Percentiles rank a stretch among this genome's conserved stretches.
Evolutionary conservation across 495 filamentous ascomycete species (phyloP).

Genomic region (Penicillium maclennaniae): DNA sequence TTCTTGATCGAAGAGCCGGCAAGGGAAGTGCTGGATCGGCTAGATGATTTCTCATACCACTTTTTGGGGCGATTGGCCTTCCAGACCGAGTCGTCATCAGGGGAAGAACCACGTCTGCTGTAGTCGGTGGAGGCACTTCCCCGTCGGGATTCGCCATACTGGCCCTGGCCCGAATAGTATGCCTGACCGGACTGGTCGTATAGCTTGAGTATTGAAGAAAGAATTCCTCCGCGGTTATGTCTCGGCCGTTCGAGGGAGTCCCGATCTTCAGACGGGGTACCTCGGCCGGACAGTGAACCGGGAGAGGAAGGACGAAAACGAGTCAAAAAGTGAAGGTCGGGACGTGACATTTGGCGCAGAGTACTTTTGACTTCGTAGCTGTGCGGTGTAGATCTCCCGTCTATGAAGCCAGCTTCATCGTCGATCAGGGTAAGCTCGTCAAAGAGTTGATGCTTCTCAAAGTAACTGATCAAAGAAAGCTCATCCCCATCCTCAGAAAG

Average conservation of each 20-base stretch:
- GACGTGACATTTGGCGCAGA: constrained; percentile 40
- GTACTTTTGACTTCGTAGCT: constrained; percentile 33
- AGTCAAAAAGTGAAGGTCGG: constrained; percentile 33
- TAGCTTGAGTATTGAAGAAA: constrained; percentile 75
- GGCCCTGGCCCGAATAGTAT: constrained; percentile 22
- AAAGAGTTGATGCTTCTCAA: constrained; percentile 34
- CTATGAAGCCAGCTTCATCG: constrained; percentile 31
- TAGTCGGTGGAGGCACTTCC: constrained; percentile 28
- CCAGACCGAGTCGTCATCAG: constrained; percentile 29
- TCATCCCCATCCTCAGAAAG: constrained; percentile 36
- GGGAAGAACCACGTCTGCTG: constrained; percentile 32
- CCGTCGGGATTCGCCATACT: constrained; percentile 32
- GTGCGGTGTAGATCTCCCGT: constrained; percentile 28
- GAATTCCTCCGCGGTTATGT: constrained; percentile 70
- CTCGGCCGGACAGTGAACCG: constrained; percentile 51
- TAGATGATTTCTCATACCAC: constrained; percentile 61
- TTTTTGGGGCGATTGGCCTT: constrained; percentile 45
- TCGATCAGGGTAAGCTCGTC: constrained; percentile 25
- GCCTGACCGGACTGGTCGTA: constrained; percentile 43
- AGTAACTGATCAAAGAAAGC: constrained; percentile 35
- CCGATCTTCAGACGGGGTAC: constrained; percentile 57
- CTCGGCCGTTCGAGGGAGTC: constrained; percentile 60
- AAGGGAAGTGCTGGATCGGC: constrained; percentile 47
- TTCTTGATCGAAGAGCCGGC: constrained; percentile 41
- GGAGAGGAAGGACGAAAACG: constrained; percentile 36